phyloP scores from a whole-genome alignment of 306 rosid species.

The Chamaecrista fasciculata region DNA sequence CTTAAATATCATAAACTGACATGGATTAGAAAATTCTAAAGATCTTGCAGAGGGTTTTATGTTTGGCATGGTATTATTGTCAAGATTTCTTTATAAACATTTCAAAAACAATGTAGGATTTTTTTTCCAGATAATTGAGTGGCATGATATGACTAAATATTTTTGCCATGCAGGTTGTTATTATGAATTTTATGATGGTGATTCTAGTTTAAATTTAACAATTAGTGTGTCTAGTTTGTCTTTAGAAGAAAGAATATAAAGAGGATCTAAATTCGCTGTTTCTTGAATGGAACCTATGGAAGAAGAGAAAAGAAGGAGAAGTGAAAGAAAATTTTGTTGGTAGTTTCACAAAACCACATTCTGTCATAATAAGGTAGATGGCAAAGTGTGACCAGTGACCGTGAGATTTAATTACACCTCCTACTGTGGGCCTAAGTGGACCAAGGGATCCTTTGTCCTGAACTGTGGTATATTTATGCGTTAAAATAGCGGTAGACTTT shows the following conservation, averaged over 20 bases:
- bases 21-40: background rate
- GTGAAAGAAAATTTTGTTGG: background rate
- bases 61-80: slow-evolving; percentile 2
- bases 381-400: background rate
- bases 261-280: background rate
- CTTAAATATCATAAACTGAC: slow-evolving; percentile 8
- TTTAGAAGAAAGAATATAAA: background rate
- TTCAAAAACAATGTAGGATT: background rate
- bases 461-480: slow-evolving; percentile 8
- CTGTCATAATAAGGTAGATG: background rate
- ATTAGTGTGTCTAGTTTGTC: background rate
- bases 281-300: background rate
- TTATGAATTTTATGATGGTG: background rate
- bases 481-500: background rate
- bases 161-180: background rate
- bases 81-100: background rate
- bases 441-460: background rate
- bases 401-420: background rate
- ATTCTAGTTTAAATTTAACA: background rate
- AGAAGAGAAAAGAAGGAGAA: background rate
- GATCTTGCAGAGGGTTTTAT: background rate
- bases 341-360: background rate
- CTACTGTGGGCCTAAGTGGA: background rate
- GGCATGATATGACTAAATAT: background rate
- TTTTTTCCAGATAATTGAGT: background rate